Evolutionary conservation across 1,139 yeast genomes (phyloP), one percentile per base, ranked within the genome.

Genomic region (Zygosaccharomyces pseudobailii): DNA sequence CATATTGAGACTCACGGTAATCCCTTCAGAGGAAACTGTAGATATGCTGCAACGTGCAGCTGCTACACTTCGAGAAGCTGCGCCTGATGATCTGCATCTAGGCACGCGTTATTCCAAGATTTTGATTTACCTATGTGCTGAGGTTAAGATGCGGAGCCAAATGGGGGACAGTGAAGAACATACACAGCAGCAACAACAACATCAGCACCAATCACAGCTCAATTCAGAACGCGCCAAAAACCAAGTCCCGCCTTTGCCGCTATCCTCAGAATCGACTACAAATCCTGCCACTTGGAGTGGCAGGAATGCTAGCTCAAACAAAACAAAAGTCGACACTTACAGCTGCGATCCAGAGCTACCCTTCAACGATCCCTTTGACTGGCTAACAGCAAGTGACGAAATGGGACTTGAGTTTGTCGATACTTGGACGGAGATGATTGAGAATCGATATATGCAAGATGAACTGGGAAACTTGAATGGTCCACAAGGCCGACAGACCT

Each of bases 21-120:
- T 84, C 17, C 82, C 88, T 0, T 75, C 79, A 6, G 87, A 82
- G 46, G 92, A 85, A 49, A 83, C 87, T 17, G 72, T 86, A 30
- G 75, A 75, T 31, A 75, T 82, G 42, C 81, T 89, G 48, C 85
- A 82, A 57, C 75, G 76, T 43, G 86, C 94, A 0, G 94, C 96
- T 0, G 75, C 80, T 22, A 82, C 86, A 0, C 68, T 89, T 36
- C 71, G 88, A 46, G 95, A 87, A 56, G 85, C 96, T 38, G 80
- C 95, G 0, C 96, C 96, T 0, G 97, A 89, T 67, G 95, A 87
- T 55, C 71, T 89, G 40, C 97, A 89, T 68, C 70, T 89, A 44
- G 83, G 95, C 62, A 79, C 87, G 0, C 70, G 95, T 51, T 87
- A 88, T 63, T 87, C 95, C 9, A 84, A 87, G 10, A 87, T 88